phyloP scores from a whole-genome alignment of 2,329 filamentous ascomycete species.

The Colletotrichum caudatum region DNA sequence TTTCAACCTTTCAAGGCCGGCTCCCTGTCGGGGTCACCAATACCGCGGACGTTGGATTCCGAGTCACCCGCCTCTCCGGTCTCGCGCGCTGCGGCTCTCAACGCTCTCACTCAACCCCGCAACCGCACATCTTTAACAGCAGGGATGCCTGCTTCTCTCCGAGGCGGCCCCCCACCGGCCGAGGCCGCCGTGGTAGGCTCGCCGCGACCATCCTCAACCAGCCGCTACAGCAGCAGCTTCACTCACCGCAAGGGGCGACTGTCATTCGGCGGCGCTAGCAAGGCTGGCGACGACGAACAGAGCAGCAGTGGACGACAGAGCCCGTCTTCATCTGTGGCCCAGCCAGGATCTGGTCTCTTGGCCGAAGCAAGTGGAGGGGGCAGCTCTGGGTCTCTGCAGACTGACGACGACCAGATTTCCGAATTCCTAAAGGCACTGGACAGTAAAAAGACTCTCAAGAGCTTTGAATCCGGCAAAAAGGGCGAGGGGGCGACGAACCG shows the following conservation, averaged over 20 bases:
- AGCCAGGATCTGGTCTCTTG: slow-evolving; percentile 83
- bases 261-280: slow-evolving; percentile 80
- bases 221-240: slow-evolving; percentile 94
- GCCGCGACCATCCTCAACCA: slow-evolving; percentile 81
- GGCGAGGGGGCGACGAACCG: slow-evolving; percentile 78
- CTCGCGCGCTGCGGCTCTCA: slow-evolving; percentile 60
- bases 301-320: slow-evolving; percentile 85
- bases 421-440: slow-evolving; percentile 93
- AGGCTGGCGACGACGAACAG: slow-evolving; percentile 76
- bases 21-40: slow-evolving; percentile 89
- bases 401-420: slow-evolving; percentile 92
- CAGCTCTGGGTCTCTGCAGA: slow-evolving; percentile 74
- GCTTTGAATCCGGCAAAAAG: slow-evolving; percentile 76
- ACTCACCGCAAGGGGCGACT: slow-evolving; percentile 83
- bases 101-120: slow-evolving; percentile 67
- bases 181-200: slow-evolving; percentile 79
- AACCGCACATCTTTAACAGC: slow-evolving; percentile 80
- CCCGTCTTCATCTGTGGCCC: slow-evolving; percentile 74
- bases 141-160: slow-evolving; percentile 79
- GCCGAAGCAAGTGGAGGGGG: slow-evolving; percentile 76
- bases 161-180: slow-evolving; percentile 72
- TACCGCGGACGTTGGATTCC: slow-evolving; percentile 61
- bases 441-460: slow-evolving; percentile 85
- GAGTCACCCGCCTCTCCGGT: slow-evolving; percentile 68
- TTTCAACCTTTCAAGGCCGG: slow-evolving; percentile 98